Conservation (phyloP, 1,139 yeast genomes). For the Meyerozyma athensensis region DNA sequence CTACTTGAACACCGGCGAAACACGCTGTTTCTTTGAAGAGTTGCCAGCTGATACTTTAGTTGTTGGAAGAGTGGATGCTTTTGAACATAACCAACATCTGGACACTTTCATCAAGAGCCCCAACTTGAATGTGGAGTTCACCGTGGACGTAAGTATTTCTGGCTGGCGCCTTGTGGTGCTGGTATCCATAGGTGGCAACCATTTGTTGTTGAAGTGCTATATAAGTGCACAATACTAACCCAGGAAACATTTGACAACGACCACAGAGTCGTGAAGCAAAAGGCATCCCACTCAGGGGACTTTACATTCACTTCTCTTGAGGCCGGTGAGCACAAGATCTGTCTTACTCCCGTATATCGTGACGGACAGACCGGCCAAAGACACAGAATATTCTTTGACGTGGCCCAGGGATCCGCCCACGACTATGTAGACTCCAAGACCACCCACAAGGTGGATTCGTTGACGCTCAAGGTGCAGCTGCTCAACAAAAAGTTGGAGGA, state of each 20-base stretch:
- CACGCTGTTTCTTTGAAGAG: slow-evolving; percentile 45
- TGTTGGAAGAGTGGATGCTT: slow-evolving; percentile 43
- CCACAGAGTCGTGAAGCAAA: slow-evolving; percentile 40
- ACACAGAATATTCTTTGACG: slow-evolving; percentile 43
- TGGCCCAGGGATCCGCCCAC: slow-evolving; percentile 44
- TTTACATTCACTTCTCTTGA: slow-evolving; percentile 39
- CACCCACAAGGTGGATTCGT: slow-evolving; percentile 38
- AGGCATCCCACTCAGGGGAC: slow-evolving; percentile 35
- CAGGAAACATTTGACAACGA: slow-evolving; percentile 47
- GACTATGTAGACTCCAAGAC: slow-evolving; percentile 47
- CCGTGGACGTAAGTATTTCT: slow-evolving; percentile 30
- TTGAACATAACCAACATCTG: slow-evolving; percentile 29
- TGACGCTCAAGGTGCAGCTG: slow-evolving; percentile 34
- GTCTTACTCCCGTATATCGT: slow-evolving; percentile 40
- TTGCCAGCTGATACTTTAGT: slow-evolving; percentile 39
- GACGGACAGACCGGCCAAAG: slow-evolving; percentile 30
- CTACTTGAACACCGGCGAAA: slow-evolving; percentile 42
- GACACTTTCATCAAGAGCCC: slow-evolving; percentile 27
- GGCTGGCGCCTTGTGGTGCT: too few relatives aligned
- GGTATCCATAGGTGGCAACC: too few relatives aligned
- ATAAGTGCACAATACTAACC: slow-evolving; percentile 17
- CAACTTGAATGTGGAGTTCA: slow-evolving; percentile 34
- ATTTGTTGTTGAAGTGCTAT: too few relatives aligned
- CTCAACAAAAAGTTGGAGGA: slow-evolving; percentile 41
- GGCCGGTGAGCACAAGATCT: slow-evolving; percentile 46